Base-by-base conservation (phyloP, 768 basidiomycete species). In the Tulasnella calospora region DNA sequence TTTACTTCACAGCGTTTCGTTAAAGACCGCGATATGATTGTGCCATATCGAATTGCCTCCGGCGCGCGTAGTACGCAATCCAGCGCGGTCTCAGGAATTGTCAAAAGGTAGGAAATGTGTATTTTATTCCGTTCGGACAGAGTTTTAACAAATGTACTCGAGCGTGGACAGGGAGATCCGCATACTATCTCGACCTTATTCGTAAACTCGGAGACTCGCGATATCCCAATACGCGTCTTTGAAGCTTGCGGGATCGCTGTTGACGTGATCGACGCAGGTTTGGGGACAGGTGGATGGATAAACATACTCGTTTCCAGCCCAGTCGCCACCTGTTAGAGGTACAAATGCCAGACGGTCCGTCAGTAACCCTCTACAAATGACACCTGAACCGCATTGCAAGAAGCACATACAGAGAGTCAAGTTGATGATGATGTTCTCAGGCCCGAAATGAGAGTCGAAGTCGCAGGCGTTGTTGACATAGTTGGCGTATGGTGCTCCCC, bases 151-250 rank as follows among this genome's bases (percentile, higher is more conserved):
- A 40, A 40, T 40, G 38, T 10, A 40, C 38, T 40, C 38, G 10
- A 40, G 10, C 10, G 38, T 40, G 10, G 38, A 40, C 38, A 10
- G 38, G 38, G 10, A 40, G 38, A 40, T 40, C 38, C 3, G 5
- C 38, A 4, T 3, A 10, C 10, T 40, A 10, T 40, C 38, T 10
- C 38, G 38, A 10, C 38, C 13, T n/a, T 57, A 57, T 27, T 57
- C 55, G 15, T 57, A 57, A 8, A 57, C 55, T 10, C 55, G 55
- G 30, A 57, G 55, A 27, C 55, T 27, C 10, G 15, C 17, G 5
- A 27, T 27, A 13, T 30, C 44, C 27, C 23, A 27, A 30, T 67
- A 44, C 44, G 44, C 44, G 17, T 44, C 92, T 92, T 57, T n/a
- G 23, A 57, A 57, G 55, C 55, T 27, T n/a, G 55, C 55, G 12